Conservation (phyloP, 2,329 filamentous ascomycete species). For the Colletotrichum somersetense region DNA sequence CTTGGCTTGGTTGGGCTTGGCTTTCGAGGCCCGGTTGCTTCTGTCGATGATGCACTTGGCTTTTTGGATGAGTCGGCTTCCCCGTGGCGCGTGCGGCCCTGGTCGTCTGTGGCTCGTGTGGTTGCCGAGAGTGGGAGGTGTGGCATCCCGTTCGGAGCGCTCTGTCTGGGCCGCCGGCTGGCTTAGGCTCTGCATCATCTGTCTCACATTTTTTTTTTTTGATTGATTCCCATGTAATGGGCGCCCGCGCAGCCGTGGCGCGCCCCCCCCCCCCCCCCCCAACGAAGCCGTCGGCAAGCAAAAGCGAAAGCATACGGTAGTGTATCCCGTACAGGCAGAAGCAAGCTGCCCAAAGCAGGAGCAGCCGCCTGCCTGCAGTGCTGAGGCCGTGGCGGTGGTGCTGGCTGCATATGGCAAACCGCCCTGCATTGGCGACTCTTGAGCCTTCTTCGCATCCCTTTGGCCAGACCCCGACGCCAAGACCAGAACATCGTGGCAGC, state of each 20-base stretch:
- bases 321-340: background rate
- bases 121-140: constrained; percentile 23
- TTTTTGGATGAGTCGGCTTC: constrained; percentile 38
- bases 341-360: background rate
- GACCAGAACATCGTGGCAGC: constrained; percentile 29
- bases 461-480: constrained; percentile 24
- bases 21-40: constrained; percentile 19
- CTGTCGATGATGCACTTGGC: constrained; percentile 34
- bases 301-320: constrained; percentile 9
- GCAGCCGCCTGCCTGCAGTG: constrained; percentile 21
- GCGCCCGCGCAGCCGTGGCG: constrained; percentile 28
- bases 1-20: constrained; percentile 33
- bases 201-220: constrained; percentile 36
- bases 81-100: constrained; percentile 39
- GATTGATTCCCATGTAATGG: constrained; percentile 39
- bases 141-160: constrained; percentile 22
- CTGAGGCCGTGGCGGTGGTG: constrained; percentile 19
- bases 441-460: constrained; percentile 6
- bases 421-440: constrained; percentile 20
- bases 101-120: constrained; percentile 34
- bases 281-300: constrained; percentile 9
- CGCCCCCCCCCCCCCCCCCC: background rate
- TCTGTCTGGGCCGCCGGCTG: constrained; percentile 32
- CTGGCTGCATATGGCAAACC: constrained; percentile 12
- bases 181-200: constrained; percentile 39